A percentile compares a stretch with the other conserved stretches of the same genome.
These are phyloP conservation scores for Asterionellopsis glacialis DNA, from an alignment of 108 stramenopile genomes.

Conservation along the genomic window DNA sequence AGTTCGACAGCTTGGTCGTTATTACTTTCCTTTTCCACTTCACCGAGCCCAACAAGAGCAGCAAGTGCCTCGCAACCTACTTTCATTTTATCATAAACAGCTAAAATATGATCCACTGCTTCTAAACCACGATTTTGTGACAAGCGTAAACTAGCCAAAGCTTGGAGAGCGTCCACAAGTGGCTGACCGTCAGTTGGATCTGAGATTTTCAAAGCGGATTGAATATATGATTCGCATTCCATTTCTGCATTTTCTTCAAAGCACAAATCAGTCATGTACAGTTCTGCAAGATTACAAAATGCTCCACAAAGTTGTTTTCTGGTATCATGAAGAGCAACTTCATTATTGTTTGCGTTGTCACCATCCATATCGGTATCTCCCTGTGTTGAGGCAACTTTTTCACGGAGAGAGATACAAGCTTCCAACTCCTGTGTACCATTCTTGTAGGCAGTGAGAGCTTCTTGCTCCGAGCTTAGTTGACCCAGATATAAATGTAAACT, in stretches of 20 bases:
- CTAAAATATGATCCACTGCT: conserved; percentile 53
- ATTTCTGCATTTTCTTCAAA: conserved; percentile 78
- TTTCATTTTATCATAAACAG: conserved; percentile 67
- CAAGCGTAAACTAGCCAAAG: conserved; percentile 73
- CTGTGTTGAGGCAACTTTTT: conserved; percentile 5
- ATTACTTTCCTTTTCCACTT: conserved; percentile 10
- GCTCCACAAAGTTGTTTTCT: conserved; percentile 69
- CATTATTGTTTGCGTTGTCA: conserved; percentile 9
- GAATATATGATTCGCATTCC: conserved; percentile 55
- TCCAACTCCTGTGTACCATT: conserved; percentile 53
- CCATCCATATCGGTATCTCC: conserved; percentile 14
- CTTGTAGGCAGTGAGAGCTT: conserved; percentile 62
- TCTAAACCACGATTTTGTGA: conserved; percentile 68
- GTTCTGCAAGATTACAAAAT: conserved; percentile 75
- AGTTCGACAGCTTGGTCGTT: conserved; percentile 33
- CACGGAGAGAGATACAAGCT: conserved; percentile 12
- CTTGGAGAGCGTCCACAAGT: conserved; percentile 77
- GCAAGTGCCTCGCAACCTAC: conserved; percentile 76
- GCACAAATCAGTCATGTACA: conserved; percentile 88
- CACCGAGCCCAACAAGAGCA: conserved; percentile 58
- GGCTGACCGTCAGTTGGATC: conserved; percentile 35
- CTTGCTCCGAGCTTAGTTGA: conserved; percentile 59
- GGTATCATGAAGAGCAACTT: neutral
- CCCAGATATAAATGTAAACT: conserved; percentile 71
- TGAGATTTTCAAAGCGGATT: conserved; percentile 50